These are phyloP conservation scores for Diaporthe citri DNA, from an alignment of 2,329 filamentous ascomycete genomes.

Conservation along the genomic window DNA sequence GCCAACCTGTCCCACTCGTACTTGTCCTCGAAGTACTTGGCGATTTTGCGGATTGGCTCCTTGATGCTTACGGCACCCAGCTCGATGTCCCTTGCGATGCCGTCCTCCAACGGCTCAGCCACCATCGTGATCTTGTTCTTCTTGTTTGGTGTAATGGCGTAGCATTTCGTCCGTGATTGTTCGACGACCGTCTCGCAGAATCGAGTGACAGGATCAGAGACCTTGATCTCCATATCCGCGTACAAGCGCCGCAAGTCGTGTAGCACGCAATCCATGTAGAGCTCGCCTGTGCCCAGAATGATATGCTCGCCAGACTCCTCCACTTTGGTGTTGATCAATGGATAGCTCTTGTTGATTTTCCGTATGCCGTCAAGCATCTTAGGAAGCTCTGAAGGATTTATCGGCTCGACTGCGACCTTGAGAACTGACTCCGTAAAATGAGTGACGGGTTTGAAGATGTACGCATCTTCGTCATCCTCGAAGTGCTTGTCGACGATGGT, in stretches of 20 bases:
- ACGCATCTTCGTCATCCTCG: conserved; percentile 89
- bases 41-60: conserved; percentile 91
- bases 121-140: conserved; percentile 99
- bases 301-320: conserved; percentile 98
- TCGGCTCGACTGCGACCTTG: conserved; percentile 97
- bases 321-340: conserved; percentile 94
- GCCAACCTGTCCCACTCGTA: conserved; percentile 98
- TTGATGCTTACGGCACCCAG: conserved; percentile 90
- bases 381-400: conserved; percentile 96
- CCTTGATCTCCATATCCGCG: conserved; percentile 99
- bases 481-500: conserved; percentile 86
- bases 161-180: conserved; percentile 97
- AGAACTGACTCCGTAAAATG: conserved; percentile 98
- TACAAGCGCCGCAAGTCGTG: conserved; percentile 95
- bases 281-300: conserved; percentile 91
- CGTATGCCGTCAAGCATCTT: conserved; percentile 98
- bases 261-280: conserved; percentile 99
- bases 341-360: conserved; percentile 98
- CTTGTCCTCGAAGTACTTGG: conserved; percentile 96
- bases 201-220: conserved; percentile 95
- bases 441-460: conserved; percentile 92
- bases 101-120: conserved; percentile 93
- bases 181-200: conserved; percentile 99
- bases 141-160: conserved; percentile 97
- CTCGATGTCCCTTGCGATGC: conserved; percentile 95